Conservation (phyloP, 1,139 yeast species). For the Wickerhamomyces sp. region DNA sequence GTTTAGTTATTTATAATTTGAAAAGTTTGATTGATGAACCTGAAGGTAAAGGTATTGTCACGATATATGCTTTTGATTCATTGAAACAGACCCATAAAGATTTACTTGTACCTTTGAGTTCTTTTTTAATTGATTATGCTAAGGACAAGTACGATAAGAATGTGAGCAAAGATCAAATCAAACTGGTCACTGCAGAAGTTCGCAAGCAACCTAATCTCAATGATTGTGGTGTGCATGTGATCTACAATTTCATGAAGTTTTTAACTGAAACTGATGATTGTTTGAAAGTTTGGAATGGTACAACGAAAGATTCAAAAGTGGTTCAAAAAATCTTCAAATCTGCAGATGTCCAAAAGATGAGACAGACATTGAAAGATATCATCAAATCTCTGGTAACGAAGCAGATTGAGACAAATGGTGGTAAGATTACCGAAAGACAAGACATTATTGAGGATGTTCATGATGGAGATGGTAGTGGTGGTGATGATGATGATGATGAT, state of each 20-base stretch:
- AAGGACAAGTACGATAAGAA: conserved; percentile 50
- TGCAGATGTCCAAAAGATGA: too few relatives aligned
- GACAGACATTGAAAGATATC: conserved; percentile 31
- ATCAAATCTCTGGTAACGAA: conserved; percentile 31
- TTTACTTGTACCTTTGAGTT: conserved; percentile 40
- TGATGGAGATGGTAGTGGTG: conserved; percentile 3
- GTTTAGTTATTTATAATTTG: conserved; percentile 58
- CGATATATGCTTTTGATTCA: conserved; percentile 76
- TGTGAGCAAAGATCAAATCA: conserved; percentile 29
- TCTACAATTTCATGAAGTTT: conserved; percentile 70
- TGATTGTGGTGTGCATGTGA: conserved; percentile 94
- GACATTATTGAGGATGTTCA: conserved; percentile 11
- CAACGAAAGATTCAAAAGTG: conserved; percentile 14
- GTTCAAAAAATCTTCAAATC: conserved; percentile 28
- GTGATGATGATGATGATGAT: conserved; percentile 4
- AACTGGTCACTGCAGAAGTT: conserved; percentile 47
- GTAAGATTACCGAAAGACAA: conserved; percentile 2
- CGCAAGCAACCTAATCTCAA: conserved; percentile 86
- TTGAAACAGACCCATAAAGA: conserved; percentile 1
- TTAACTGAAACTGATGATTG: conserved; percentile 46
- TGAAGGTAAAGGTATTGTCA: conserved; percentile 32
- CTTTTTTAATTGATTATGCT: conserved; percentile 65
- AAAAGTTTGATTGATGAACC: conserved; percentile 14
- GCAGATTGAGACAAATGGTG: conserved; percentile 30
- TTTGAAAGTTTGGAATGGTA: conserved; percentile 43